Base-by-base conservation (phyloP, 345 rosid genomes). In the Durio zibethinus region DNA sequence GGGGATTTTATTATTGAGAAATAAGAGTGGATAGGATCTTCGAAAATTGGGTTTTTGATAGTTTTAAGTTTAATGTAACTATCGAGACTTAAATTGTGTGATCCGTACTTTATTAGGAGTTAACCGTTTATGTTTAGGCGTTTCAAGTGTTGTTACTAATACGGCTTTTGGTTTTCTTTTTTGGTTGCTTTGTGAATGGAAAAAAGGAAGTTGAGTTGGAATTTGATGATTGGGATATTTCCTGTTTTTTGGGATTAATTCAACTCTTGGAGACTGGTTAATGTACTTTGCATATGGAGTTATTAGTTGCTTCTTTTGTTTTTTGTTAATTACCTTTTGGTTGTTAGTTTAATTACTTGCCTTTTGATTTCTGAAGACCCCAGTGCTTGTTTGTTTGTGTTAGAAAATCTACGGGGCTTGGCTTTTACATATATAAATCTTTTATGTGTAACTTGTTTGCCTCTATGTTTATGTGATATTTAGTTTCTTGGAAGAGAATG, bases 121-220 rank as follows among this genome's bases (percentile, higher is more conserved):
- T 43, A 68, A 67, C 5, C 53, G 5, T 67, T 45, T 68, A 68
- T 14, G 12, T 14, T 67, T 23, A 43, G 52, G 72, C 35, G 1
- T 66, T 48, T 42, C 20, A 25, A 7, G 38, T 74, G 35, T 73
- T 27, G n/a, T 42, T 40, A 42, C 12, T 57, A 8, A 23, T 21
- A 33, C 6, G 60, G 71, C 8, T 6, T 66, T 40, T 66, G 23
- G 14, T 18, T 36, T 64, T n/a, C 23, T 29, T n/a, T 12, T 53
- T 21, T 54, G 73, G 66, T 59, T 74, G 40, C 38, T 20, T 45
- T 74, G 18, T 36, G 33, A 59, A 57, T 73, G 76, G 66, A 4
- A 43, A 10, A 23, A 59, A 38, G 11, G 76, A 18, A 48, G 23
- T 36, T 54, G 20, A 31, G 31, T 50, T n/a, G 47, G 31, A 40